Evolutionary conservation across 768 basidiomycete species (phyloP).

Genomic region (Amanita inopinata): DNA sequence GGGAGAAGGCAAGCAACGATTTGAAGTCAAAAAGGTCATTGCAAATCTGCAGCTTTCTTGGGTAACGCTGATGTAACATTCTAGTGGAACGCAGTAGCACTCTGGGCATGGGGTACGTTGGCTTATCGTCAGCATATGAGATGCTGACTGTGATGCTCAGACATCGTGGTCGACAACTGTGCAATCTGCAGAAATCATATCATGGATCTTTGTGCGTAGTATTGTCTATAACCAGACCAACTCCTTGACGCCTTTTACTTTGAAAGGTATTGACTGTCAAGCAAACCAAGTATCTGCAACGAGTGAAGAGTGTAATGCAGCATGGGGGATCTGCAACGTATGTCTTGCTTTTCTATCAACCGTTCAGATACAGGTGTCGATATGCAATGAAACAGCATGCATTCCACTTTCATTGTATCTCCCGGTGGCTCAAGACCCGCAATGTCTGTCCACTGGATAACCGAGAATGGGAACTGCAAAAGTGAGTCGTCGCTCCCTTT

Average conservation of each 20-base stretch:
- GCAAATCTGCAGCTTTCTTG: constrained; percentile 9
- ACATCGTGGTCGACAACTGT: constrained; percentile 98
- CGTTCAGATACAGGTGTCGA: neutral
- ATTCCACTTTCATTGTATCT: constrained; percentile 11
- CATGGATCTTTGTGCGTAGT: constrained; percentile 86
- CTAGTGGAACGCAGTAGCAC: constrained; percentile 97
- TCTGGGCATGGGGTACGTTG: constrained; percentile 94
- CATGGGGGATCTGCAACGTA: constrained; percentile 99
- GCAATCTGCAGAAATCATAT: constrained; percentile 99
- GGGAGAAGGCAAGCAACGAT: constrained; percentile 58
- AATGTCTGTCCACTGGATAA: constrained; percentile 95
- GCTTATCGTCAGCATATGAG: constrained; percentile 10
- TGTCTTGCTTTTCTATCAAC: constrained; percentile 14
- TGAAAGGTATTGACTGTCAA: constrained; percentile 96
- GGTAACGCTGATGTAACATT: constrained; percentile 9
- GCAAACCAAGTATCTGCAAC: constrained; percentile 97
- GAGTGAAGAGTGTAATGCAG: constrained; percentile 94
- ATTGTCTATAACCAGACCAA: constrained; percentile 4
- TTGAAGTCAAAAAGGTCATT: constrained; percentile 99
- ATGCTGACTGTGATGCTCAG: constrained; percentile 27
- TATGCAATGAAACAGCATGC: constrained; percentile 7
- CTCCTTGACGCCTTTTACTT: constrained; percentile 2
- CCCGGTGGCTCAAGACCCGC: constrained; percentile 93
- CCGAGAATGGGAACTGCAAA: constrained; percentile 94
- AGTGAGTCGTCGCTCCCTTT: constrained; percentile 43